Evolutionary conservation across 805 yeast species (phyloP).

Genomic region (Saturnispora kantuleensis): DNA sequence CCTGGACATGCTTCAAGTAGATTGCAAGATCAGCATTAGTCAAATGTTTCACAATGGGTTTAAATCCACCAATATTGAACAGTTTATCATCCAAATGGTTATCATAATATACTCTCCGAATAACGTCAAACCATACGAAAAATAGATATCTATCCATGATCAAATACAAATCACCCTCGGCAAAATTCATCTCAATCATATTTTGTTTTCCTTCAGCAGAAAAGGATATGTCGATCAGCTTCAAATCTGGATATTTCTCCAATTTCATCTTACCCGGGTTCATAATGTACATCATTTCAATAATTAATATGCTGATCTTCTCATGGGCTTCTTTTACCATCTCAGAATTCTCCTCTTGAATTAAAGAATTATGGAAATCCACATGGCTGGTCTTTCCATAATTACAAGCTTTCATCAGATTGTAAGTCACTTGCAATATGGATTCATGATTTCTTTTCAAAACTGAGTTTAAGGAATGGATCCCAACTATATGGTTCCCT

Average conservation of each 20-base stretch:
- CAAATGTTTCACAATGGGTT: background rate
- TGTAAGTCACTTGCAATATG: background rate
- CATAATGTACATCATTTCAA: slow-evolving; percentile 5
- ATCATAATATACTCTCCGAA: slow-evolving; percentile 1
- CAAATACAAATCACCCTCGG: background rate
- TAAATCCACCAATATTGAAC: background rate
- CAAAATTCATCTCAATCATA: background rate
- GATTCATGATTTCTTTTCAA: background rate
- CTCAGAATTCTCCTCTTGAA: background rate
- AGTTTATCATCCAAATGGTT: background rate
- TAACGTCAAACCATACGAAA: background rate
- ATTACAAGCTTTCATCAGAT: background rate
- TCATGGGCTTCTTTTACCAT: background rate
- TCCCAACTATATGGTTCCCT: slow-evolving; percentile 6
- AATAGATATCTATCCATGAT: background rate
- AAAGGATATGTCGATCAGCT: background rate
- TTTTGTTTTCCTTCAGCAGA: background rate
- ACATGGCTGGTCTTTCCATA: background rate
- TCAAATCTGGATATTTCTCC: background rate
- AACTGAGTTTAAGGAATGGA: slow-evolving; percentile 1
- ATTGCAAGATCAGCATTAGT: background rate
- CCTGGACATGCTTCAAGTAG: background rate
- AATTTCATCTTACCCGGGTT: slow-evolving; percentile 1
- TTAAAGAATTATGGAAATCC: background rate
- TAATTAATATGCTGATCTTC: slow-evolving; percentile 1